phyloP scores from a whole-genome alignment of 768 basidiomycete genomes.

The Tricholoma sp. region DNA sequence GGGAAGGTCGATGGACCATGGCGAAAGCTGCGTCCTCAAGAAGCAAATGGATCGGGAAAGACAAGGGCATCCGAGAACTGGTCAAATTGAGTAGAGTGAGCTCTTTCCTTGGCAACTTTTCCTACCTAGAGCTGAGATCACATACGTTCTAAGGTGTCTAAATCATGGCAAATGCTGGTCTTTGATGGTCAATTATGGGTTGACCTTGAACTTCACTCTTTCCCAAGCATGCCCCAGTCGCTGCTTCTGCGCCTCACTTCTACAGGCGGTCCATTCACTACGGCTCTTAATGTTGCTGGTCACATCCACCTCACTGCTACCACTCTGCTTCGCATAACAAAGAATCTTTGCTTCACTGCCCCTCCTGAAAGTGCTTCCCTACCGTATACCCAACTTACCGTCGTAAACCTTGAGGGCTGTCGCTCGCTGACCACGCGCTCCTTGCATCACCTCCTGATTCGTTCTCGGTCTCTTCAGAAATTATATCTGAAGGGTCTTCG shows the following conservation, averaged over 20 bases:
- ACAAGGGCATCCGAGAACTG: constrained; percentile 71
- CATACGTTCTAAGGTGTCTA: constrained; percentile 55
- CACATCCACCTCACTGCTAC: constrained; percentile 46
- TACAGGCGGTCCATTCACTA: constrained; percentile 60
- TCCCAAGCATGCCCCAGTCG: constrained; percentile 49
- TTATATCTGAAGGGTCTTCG: constrained; percentile 64
- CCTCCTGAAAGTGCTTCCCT: constrained; percentile 26
- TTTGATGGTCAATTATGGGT: constrained; percentile 89
- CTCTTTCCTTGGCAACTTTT: constrained; percentile 11
- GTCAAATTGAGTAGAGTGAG: constrained; percentile 76
- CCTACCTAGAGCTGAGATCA: not conserved
- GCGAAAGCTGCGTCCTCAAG: constrained; percentile 55
- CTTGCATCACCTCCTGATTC: constrained; percentile 63
- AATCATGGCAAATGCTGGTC: constrained; percentile 66
- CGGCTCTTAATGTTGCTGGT: constrained; percentile 56
- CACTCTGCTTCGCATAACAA: constrained; percentile 47
- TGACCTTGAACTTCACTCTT: constrained; percentile 54
- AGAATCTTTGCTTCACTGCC: constrained; percentile 45
- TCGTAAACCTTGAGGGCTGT: constrained; percentile 72
- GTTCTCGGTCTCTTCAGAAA: constrained; percentile 52
- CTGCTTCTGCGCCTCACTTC: constrained; percentile 50
- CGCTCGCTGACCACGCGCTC: constrained; percentile 55
- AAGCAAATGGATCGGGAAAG: constrained; percentile 70
- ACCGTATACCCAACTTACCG: constrained; percentile 62
- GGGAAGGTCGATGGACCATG: constrained; percentile 53